phyloP scores from a whole-genome alignment of 495 filamentous ascomycete genomes.

The Trichocladium uniseriatum region DNA sequence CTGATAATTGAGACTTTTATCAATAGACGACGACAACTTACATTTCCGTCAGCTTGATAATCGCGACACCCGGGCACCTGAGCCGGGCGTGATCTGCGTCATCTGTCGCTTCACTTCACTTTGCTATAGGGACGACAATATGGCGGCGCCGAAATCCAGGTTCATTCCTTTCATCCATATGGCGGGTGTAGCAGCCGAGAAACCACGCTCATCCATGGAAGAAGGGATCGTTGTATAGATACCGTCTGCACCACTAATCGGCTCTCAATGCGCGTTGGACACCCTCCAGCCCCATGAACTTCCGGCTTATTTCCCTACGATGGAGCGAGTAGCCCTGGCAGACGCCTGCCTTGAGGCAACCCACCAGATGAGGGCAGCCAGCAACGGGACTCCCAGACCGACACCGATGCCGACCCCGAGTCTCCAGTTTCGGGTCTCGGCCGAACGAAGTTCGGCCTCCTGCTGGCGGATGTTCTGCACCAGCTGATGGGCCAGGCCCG shows the following conservation, averaged over 20 bases:
- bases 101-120: background rate
- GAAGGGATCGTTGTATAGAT: too few relatives aligned
- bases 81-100: background rate
- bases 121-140: background rate
- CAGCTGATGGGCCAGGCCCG: constrained; percentile 2
- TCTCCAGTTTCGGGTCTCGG: background rate
- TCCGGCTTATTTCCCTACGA: background rate
- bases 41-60: too few relatives aligned
- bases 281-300: background rate
- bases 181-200: too few relatives aligned
- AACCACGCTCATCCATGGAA: too few relatives aligned
- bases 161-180: background rate
- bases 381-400: constrained; percentile 2
- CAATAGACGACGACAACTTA: too few relatives aligned
- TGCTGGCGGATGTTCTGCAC: constrained; percentile 5
- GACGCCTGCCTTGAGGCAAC: background rate
- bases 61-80: too few relatives aligned
- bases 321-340: background rate
- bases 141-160: background rate
- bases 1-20: too few relatives aligned
- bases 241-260: background rate
- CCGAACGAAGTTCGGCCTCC: background rate
- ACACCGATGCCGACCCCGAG: constrained; percentile 3
- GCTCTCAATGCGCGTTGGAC: background rate
- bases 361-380: constrained; percentile 2